Conservation (phyloP, 2,329 filamentous ascomycete species). For the Coniella vitis region DNA sequence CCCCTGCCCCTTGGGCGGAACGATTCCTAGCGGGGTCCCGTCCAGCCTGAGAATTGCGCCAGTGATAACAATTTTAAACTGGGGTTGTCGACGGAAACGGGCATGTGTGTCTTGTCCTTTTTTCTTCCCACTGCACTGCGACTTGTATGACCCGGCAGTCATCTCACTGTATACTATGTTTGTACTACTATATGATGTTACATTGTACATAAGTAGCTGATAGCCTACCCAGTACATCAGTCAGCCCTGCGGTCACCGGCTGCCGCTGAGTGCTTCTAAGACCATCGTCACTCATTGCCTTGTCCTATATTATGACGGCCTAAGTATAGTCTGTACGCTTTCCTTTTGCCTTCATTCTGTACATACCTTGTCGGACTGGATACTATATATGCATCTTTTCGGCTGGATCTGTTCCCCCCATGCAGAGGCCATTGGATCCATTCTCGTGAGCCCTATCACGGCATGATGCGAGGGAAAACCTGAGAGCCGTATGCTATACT, state of each 20-base stretch:
- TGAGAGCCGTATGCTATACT: too few relatives aligned
- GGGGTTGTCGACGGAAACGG: too few relatives aligned
- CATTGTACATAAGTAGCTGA: too few relatives aligned
- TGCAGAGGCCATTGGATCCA: neutral
- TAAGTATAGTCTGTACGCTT: too few relatives aligned
- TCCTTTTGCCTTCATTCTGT: neutral
- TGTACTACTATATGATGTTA: too few relatives aligned
- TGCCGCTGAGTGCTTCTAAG: neutral
- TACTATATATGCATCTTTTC: neutral
- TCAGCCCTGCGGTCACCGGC: too few relatives aligned
- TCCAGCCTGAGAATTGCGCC: slow-evolving; percentile 7
- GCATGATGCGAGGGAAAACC: neutral
- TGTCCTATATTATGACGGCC: neutral
- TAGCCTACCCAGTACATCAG: too few relatives aligned
- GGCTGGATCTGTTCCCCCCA: neutral
- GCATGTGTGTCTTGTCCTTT: neutral
- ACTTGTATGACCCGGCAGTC: too few relatives aligned
- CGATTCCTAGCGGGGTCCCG: neutral
- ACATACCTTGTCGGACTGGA: neutral
- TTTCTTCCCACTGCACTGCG: neutral
- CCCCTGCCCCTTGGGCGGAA: neutral
- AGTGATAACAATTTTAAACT: neutral
- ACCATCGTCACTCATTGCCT: neutral
- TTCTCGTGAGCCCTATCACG: neutral
- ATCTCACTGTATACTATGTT: too few relatives aligned